Percentiles rank a stretch among this genome's conserved stretches.
Evolutionary conservation across 768 basidiomycete species (phyloP).

Genomic region (Russula olivacea): DNA sequence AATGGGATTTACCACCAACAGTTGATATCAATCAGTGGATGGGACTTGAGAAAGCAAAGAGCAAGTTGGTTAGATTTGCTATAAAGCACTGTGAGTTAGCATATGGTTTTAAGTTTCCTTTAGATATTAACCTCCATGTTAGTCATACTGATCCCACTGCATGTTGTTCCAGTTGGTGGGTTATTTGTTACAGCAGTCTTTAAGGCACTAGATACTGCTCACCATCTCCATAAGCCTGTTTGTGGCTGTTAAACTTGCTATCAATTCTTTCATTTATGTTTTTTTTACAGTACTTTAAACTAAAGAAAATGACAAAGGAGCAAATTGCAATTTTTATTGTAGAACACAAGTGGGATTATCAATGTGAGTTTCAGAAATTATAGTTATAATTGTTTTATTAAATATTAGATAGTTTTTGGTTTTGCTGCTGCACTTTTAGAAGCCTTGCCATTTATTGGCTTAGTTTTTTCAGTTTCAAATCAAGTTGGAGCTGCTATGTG

Average conservation of each 20-base stretch:
- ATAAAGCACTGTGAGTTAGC: slow-evolving; percentile 41
- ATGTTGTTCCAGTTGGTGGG: slow-evolving; percentile 57
- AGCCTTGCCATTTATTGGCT: slow-evolving; percentile 71
- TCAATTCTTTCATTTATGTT: background rate
- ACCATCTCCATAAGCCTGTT: slow-evolving; percentile 63
- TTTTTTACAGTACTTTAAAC: slow-evolving; percentile 64
- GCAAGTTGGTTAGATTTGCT: slow-evolving; percentile 38
- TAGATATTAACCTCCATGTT: slow-evolving; percentile 24
- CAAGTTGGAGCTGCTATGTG: slow-evolving; percentile 93
- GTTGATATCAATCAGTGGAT: slow-evolving; percentile 34
- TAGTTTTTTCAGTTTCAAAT: slow-evolving; percentile 81
- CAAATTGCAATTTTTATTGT: slow-evolving; percentile 75
- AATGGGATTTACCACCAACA: slow-evolving; percentile 60
- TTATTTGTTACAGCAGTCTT: slow-evolving; percentile 55
- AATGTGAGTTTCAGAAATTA: slow-evolving; percentile 40
- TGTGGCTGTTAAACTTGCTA: slow-evolving; percentile 23
- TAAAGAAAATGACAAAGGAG: slow-evolving; percentile 72
- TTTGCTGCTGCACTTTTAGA: slow-evolving; percentile 80
- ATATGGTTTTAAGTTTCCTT: background rate
- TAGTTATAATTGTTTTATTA: background rate
- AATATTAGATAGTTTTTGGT: slow-evolving; percentile 60
- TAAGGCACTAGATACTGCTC: slow-evolving; percentile 61
- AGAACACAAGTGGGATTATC: slow-evolving; percentile 87
- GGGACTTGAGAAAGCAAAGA: slow-evolving; percentile 33
- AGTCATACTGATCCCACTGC: slow-evolving; percentile 62